Evolutionary conservation across 371 early-diverging fungal genomes (phyloP), one percentile per base, ranked within the genome.

Genomic region (Actinomucor elegans): DNA sequence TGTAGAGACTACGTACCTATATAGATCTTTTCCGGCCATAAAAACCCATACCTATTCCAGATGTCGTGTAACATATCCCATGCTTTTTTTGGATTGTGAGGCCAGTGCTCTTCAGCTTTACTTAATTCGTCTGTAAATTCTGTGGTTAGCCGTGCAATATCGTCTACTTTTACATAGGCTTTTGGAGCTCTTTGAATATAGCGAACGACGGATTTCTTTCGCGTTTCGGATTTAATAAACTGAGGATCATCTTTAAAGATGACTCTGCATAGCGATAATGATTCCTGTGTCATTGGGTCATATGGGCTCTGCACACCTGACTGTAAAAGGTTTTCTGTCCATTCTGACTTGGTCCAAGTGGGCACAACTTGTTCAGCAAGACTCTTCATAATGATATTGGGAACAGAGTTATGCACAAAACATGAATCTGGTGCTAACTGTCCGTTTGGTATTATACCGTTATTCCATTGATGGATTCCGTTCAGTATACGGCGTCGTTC

Each of bases 41-140:
- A 48, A 41, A 55, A 55, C 4, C 55, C 55, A 24, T 33, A 55
- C 37, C 23, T 55, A 40, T 38, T 26, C 55, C 55, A 55, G 21
- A 55, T 55, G 18, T 8, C 41, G 27, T 27, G 33, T 41, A 55
- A 15, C 27, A 34, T 40, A 23, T 55, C 48, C 55, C 55, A 55
- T 40, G 55, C 47, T 15, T n/a, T 27, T 21, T 55, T 23, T 9
- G 55, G 48, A 21, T 47, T 12, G 4, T 32, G 42, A 41, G 55
- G 55, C 55, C 55, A 55, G 26, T 47, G 48, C 37, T 38, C 48
- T 27, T 41, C 26, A 3, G 55, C 55, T 32, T 41, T 29, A 12
- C 5, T 27, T 28, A 55, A 34, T 14, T 55, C 47, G 7, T 48
- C 42, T 15, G 40, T 28, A 9, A 55, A 55, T 6, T 48, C 55